Evolutionary conservation across 2,329 filamentous ascomycete genomes (phyloP).

Genomic region (Colletotrichum tamarilloi): DNA sequence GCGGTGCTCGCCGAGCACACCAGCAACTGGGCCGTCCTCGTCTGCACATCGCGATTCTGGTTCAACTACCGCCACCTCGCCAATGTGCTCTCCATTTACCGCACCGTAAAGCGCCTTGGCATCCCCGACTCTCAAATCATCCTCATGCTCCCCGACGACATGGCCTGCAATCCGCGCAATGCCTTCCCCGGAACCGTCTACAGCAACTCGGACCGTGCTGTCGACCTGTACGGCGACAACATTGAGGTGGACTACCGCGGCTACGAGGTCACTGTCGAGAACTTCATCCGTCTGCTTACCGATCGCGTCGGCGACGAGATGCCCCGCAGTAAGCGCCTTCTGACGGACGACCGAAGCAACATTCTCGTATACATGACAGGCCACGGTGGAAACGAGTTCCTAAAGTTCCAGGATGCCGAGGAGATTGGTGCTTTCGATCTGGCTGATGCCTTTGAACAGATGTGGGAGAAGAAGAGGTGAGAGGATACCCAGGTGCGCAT

Average conservation of each 20-base stretch:
- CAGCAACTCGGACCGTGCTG: constrained; percentile 94
- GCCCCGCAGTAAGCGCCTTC: constrained; percentile 90
- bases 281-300: constrained; percentile 95
- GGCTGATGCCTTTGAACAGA: constrained; percentile 97
- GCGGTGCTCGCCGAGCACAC: constrained; percentile 80
- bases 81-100: constrained; percentile 97
- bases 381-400: constrained; percentile 95
- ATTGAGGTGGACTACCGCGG: constrained; percentile 99
- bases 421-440: constrained; percentile 97
- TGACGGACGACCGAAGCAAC: constrained; percentile 96
- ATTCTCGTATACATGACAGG: constrained; percentile 99
- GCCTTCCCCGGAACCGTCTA: constrained; percentile 98
- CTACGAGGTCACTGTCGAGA: constrained; percentile 98
- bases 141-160: constrained; percentile 99
- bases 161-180: constrained; percentile 99
- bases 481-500: constrained; percentile 33
- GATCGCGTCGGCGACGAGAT: constrained; percentile 95
- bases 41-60: constrained; percentile 98
- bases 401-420: constrained; percentile 98
- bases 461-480: constrained; percentile 98
- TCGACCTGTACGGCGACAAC: constrained; percentile 97
- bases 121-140: constrained; percentile 99
- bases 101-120: constrained; percentile 96
- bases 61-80: constrained; percentile 99
- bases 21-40: constrained; percentile 99